phyloP scores from a whole-genome alignment of 1,139 yeast genomes.

The Spathaspora sp. region DNA sequence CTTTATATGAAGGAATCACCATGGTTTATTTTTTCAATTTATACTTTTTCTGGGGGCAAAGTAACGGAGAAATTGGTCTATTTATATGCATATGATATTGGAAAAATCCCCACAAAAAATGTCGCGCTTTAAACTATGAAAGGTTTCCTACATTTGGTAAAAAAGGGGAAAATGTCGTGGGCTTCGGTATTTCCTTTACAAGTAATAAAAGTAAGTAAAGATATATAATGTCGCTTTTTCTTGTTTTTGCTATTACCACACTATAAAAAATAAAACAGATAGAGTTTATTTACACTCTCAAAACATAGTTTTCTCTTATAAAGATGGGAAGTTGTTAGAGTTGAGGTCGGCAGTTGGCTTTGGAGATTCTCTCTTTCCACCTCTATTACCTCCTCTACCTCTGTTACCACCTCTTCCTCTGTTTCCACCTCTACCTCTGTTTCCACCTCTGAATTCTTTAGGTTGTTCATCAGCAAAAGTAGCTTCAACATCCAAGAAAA shows the following conservation, averaged over 20 bases:
- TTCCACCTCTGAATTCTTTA: constrained; percentile 28
- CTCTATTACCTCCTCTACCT: constrained; percentile 30
- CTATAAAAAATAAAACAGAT: neutral
- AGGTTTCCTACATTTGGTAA: no score
- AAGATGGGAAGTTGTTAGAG: constrained; percentile 67
- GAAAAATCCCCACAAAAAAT: neutral
- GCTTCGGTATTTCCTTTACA: neutral
- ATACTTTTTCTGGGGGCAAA: neutral
- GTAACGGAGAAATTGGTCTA: no score
- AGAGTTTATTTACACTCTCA: neutral
- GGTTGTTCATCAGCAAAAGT: constrained; percentile 53
- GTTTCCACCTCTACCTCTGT: constrained; percentile 27
- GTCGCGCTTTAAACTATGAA: no score
- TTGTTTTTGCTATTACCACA: neutral
- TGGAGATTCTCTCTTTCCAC: constrained; percentile 30
- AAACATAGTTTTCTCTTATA: constrained; percentile 19
- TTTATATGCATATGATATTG: neutral
- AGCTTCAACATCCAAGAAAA: constrained; percentile 64
- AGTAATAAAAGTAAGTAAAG: neutral
- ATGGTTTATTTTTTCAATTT: neutral
- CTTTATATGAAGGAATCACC: constrained; percentile 2
- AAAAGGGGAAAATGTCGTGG: neutral
- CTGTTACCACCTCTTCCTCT: constrained; percentile 26
- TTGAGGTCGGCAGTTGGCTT: constrained; percentile 40
- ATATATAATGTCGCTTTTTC: neutral